Percentiles rank a stretch among this genome's conserved stretches.
Conservation (phyloP, 306 rosid genomes). For the Begonia peltatifolia region DNA sequence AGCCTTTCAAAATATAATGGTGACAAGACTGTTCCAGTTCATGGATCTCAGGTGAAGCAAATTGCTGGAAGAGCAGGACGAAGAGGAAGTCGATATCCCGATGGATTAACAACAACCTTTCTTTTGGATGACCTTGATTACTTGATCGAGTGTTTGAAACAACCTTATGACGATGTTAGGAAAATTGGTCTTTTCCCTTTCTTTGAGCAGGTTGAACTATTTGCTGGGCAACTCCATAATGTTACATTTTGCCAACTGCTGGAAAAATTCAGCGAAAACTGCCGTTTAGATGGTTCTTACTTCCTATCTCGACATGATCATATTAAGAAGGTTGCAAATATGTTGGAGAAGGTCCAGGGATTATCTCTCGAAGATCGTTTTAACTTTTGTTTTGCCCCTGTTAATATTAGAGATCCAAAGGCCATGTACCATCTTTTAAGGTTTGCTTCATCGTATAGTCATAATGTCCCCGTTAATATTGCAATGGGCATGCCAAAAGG, state of each 20-base stretch:
- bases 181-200: constrained; percentile 75
- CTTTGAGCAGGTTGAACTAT: constrained; percentile 74
- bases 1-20: constrained; percentile 73
- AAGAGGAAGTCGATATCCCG: constrained; percentile 79
- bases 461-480: constrained; percentile 53
- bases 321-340: constrained; percentile 77
- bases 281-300: constrained; percentile 70
- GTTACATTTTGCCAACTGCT: constrained; percentile 44
- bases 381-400: constrained; percentile 83
- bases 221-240: constrained; percentile 49
- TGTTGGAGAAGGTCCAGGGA: constrained; percentile 62
- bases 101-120: constrained; percentile 76
- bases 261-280: constrained; percentile 57
- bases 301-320: constrained; percentile 68
- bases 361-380: constrained; percentile 74
- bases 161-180: constrained; percentile 56
- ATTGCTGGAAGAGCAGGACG: constrained; percentile 97
- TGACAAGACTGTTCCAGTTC: constrained; percentile 66
- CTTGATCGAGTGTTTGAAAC: constrained; percentile 82
- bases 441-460: constrained; percentile 60
- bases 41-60: constrained; percentile 87
- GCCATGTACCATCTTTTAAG: constrained; percentile 69
- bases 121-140: constrained; percentile 67
- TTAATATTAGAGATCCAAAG: constrained; percentile 82
- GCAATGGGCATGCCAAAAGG: constrained; percentile 75